Evolutionary conservation across 2,329 filamentous ascomycete genomes (phyloP).

Genomic region (Apiospora koreana): DNA sequence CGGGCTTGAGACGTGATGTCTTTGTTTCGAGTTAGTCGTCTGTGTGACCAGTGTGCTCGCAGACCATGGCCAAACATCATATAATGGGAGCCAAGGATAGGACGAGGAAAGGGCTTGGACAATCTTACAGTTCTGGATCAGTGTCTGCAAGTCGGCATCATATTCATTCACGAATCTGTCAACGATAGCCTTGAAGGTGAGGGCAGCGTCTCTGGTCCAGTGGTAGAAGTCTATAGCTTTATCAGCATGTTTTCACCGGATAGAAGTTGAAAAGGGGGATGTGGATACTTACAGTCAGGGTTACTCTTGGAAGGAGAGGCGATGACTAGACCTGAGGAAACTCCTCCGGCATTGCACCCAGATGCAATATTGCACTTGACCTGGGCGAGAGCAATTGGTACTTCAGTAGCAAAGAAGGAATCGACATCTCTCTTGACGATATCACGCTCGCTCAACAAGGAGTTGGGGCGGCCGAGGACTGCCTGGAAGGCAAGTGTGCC

Average conservation of each 20-base stretch:
- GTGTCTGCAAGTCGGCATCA: slow-evolving; percentile 55
- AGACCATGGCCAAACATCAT: not conserved
- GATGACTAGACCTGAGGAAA: slow-evolving; percentile 53
- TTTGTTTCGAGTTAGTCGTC: not conserved
- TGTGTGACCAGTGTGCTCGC: not conserved
- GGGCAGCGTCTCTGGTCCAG: slow-evolving; percentile 74
- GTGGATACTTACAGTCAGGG: slow-evolving; percentile 53
- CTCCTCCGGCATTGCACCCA: slow-evolving; percentile 51
- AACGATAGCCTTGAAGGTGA: slow-evolving; percentile 68
- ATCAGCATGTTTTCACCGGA: slow-evolving; percentile 15
- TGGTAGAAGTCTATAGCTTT: slow-evolving; percentile 67
- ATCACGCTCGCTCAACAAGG: slow-evolving; percentile 33
- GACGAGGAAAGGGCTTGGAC: no score
- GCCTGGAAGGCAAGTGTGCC: slow-evolving; percentile 53
- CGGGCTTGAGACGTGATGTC: slow-evolving; percentile 65
- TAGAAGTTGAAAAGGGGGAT: not conserved
- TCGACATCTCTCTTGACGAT: slow-evolving; percentile 51
- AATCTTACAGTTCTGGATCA: slow-evolving; percentile 59
- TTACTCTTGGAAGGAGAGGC: slow-evolving; percentile 55
- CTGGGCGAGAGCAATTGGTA: slow-evolving; percentile 50
- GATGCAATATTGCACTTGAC: slow-evolving; percentile 63
- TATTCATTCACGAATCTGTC: slow-evolving; percentile 65
- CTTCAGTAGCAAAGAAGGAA: slow-evolving; percentile 54
- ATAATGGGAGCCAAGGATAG: not conserved
- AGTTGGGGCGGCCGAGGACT: slow-evolving; percentile 48